Evolutionary conservation across 2,329 filamentous ascomycete genomes (phyloP).

Genomic region (Simplicillium aogashimaense): DNA sequence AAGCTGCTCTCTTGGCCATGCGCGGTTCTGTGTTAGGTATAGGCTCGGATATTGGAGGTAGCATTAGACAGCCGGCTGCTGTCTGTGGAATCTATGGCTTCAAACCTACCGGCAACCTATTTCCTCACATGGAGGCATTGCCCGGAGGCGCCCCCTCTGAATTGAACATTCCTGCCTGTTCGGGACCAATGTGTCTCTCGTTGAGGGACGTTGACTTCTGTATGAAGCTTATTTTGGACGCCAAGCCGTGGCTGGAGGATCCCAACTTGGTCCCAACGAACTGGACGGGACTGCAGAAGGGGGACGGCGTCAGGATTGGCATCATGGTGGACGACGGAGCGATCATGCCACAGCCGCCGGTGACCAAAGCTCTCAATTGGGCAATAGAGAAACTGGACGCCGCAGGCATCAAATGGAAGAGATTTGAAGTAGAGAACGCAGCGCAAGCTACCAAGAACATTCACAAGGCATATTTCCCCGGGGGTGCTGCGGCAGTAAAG

Average conservation of each 20-base stretch:
- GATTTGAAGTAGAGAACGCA: constrained; percentile 20
- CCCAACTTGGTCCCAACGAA: constrained; percentile 18
- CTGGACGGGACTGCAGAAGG: constrained; percentile 18
- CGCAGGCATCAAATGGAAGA: constrained; percentile 19
- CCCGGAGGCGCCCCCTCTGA: constrained; percentile 11
- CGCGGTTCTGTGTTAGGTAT: constrained; percentile 25
- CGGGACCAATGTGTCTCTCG: constrained; percentile 21
- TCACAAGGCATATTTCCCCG: constrained; percentile 34
- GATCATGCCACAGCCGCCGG: constrained; percentile 26
- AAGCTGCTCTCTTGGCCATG: constrained; percentile 26
- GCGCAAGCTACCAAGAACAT: constrained; percentile 20
- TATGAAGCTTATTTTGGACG: constrained; percentile 13
- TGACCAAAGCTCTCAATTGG: constrained; percentile 23
- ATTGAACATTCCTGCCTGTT: constrained; percentile 22
- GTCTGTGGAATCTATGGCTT: constrained; percentile 14
- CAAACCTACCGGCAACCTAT: background rate
- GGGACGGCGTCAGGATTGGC: constrained; percentile 25
- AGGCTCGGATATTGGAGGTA: constrained; percentile 28
- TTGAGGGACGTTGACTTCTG: constrained; percentile 24
- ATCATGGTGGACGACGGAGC: constrained; percentile 27
- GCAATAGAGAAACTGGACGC: constrained; percentile 13
- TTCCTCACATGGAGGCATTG: background rate
- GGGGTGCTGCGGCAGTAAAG: constrained; percentile 23
- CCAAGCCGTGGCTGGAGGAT: constrained; percentile 18
- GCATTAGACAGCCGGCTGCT: constrained; percentile 17